A percentile compares a stretch with the other conserved stretches of the same genome.
Conservation (phyloP, 768 basidiomycete species). For the Calocybe indica region DNA sequence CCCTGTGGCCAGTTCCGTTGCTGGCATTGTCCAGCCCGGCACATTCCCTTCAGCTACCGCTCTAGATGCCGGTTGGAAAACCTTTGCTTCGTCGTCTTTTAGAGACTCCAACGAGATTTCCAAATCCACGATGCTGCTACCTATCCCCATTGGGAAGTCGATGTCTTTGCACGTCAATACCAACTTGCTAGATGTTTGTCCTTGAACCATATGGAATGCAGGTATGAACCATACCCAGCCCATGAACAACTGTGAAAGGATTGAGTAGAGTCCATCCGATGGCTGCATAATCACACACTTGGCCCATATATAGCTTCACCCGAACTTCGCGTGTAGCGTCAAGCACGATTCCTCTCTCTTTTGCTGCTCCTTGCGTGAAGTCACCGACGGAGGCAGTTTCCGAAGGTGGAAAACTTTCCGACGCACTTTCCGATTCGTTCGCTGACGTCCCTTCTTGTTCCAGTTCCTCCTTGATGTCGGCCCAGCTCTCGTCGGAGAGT, state of each 20-base stretch:
- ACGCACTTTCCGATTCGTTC: slow-evolving; percentile 13
- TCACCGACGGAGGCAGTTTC: slow-evolving; percentile 43
- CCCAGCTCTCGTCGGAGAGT: slow-evolving; percentile 32
- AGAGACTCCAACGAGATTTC: slow-evolving; percentile 50
- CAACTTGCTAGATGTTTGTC: slow-evolving; percentile 25
- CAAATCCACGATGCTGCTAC: slow-evolving; percentile 59
- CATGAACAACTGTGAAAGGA: slow-evolving; percentile 51
- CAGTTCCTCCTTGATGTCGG: slow-evolving; percentile 30
- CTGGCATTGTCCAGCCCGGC: no score
- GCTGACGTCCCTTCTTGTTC: slow-evolving; percentile 10
- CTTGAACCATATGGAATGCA: slow-evolving; percentile 58
- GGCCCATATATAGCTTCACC: slow-evolving; percentile 67
- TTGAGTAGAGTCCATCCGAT: slow-evolving; percentile 2
- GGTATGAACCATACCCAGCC: slow-evolving; percentile 89
- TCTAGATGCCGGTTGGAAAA: no score
- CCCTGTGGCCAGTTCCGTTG: no score
- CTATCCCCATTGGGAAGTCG: slow-evolving; percentile 76
- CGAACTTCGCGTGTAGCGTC: slow-evolving; percentile 66
- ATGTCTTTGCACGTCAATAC: slow-evolving; percentile 54
- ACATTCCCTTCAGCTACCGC: no score
- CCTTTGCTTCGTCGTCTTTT: no score
- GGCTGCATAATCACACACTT: slow-evolving; percentile 30
- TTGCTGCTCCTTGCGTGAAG: slow-evolving; percentile 17
- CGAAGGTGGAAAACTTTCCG: slow-evolving; percentile 23
- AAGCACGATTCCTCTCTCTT: slow-evolving; percentile 44